A percentile compares a stretch with the other conserved stretches of the same genome.
phyloP scores from a whole-genome alignment of 768 basidiomycete genomes.

The Austroboletus festivus region DNA sequence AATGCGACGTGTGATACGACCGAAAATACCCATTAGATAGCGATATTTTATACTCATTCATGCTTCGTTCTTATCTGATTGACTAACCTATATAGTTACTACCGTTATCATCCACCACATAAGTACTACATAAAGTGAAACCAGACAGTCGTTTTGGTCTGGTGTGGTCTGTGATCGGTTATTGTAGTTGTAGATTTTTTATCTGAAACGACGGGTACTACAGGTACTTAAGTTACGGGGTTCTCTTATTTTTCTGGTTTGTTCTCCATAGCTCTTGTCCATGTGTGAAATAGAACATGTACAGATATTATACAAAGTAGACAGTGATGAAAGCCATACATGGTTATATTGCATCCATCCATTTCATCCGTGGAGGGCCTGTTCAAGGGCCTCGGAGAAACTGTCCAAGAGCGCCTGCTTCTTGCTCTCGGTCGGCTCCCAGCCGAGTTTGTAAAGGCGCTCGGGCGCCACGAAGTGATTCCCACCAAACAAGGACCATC shows the following conservation, averaged over 20 bases:
- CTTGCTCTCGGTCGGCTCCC: slow-evolving; percentile 33
- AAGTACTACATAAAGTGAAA: no score
- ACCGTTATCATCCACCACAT: no score
- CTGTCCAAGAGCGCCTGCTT: slow-evolving; percentile 27
- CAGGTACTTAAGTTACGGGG: no score
- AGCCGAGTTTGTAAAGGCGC: slow-evolving; percentile 38
- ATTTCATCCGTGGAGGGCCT: slow-evolving; percentile 10
- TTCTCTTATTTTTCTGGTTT: no score
- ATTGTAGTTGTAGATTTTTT: no score
- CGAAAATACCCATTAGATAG: background rate
- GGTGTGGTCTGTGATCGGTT: no score
- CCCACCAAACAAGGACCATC: slow-evolving; percentile 40
- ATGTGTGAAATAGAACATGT: no score
- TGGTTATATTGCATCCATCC: background rate
- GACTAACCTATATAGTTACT: background rate
- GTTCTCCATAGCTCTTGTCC: no score
- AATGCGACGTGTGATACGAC: background rate
- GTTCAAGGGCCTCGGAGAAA: slow-evolving; percentile 31
- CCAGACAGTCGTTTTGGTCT: no score
- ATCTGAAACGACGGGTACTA: no score
- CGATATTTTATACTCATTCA: background rate
- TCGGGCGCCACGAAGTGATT: slow-evolving; percentile 36
- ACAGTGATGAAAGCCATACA: no score
- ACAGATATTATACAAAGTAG: no score
- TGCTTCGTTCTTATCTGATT: background rate